Base-by-base conservation (phyloP, 1,139 yeast species). In the Nakaseomyces bracarensis region DNA sequence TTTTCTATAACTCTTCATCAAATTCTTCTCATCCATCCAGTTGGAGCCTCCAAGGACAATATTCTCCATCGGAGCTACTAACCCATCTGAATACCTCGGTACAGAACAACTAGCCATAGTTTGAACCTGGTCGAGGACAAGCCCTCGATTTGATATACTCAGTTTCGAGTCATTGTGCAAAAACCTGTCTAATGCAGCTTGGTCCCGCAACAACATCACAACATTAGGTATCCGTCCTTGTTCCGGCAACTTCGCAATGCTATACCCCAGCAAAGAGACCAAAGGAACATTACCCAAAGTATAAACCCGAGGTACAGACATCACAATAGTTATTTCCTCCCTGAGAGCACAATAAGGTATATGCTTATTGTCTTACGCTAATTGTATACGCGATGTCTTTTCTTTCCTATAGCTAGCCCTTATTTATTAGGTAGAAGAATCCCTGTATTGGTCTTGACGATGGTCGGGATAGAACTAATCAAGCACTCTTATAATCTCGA, bases 21-120 rank as follows among this genome's bases (percentile, higher is more conserved):
- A 63, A 0, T 77, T 70, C 31, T 72, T 70, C 46, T 72, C 66
- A 2, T 75, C 64, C 53, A 77, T 77, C 13, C 80, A 73, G 23
- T 79, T 63, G 3, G 44, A 43, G 15, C 60, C 61, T 1, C 63
- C 54, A 13, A 82, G 66, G 2, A 82, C 64, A 48, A 82, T 57
- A 52, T 80, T 75, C 1, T 70, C 69, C 10, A 82, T 74, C 2
- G 52, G 46, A 0, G 66, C 64, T 11, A 49, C 29, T 15, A 51
- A 56, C n/a, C 65, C 68, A 31, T 54, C 52, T 2, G 59, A 57
- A 41, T 54, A 59, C 8, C 49, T 53, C 4, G 69, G 70, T 2
- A 68, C 66, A 1, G 55, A 51, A 41, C 59, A 58, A 0, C 68
- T 57, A 19, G 68, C 66, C 68, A 65, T 62, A 21, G 63, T 54